These are phyloP conservation scores for Acanthamoeba healyi DNA, from an alignment of 208 protist species.

Conservation along the genomic window DNA sequence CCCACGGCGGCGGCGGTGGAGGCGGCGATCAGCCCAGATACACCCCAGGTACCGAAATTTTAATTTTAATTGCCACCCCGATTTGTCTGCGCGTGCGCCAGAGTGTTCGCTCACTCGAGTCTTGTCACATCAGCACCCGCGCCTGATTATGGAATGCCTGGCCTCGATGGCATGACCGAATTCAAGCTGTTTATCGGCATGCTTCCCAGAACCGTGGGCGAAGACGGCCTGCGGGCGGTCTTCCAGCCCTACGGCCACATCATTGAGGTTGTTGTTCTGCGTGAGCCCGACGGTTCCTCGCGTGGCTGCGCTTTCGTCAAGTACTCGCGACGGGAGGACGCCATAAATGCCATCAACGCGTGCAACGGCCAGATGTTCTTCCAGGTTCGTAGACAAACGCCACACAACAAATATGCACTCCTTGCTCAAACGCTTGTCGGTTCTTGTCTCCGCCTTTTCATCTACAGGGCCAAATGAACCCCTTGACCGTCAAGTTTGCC, in stretches of 20 bases:
- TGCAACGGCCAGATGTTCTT: conserved; percentile 78
- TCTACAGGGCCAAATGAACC: conserved; percentile 7
- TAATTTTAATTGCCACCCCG: too few relatives aligned
- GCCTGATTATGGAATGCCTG: not conserved
- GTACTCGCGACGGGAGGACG: conserved; percentile 80
- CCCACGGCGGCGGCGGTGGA: not conserved
- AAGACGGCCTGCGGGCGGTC: conserved; percentile 79
- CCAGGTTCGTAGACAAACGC: too few relatives aligned
- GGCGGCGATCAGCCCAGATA: not conserved
- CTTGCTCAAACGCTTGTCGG: too few relatives aligned
- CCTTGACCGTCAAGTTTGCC: conserved; percentile 84
- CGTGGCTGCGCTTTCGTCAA: conserved; percentile 90
- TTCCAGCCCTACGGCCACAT: conserved; percentile 86
- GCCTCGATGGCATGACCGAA: conserved; percentile 59
- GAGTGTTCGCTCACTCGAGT: too few relatives aligned
- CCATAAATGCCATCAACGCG: conserved; percentile 81
- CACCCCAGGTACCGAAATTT: not conserved
- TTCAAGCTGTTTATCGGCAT: conserved; percentile 89
- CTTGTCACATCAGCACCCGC: too few relatives aligned
- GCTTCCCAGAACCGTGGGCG: conserved; percentile 78
- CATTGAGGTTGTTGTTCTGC: conserved; percentile 80
- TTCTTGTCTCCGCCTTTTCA: not conserved
- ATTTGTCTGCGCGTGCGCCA: too few relatives aligned
- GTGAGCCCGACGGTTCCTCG: conserved; percentile 78
- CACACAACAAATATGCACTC: too few relatives aligned